Evolutionary conservation across 257 asterid genomes (phyloP), one percentile per base, ranked within the genome.

Genomic region (Knoxia roxburghii): DNA sequence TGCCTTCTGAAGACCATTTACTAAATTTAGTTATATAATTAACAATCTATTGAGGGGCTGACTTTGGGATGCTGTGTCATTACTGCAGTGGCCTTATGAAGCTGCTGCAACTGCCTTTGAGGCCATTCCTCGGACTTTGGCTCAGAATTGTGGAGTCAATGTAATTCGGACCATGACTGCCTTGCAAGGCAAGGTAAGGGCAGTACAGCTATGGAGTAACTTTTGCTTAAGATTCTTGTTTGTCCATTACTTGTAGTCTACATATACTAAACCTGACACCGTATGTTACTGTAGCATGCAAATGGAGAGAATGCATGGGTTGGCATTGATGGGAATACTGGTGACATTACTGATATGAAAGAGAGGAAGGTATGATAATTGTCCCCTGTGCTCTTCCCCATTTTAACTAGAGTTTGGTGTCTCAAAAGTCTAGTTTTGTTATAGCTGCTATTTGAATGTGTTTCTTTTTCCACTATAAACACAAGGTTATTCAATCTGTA

Each of bases 71-170:
- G 24, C 41, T 23, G 13, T 48, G 24, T 30, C 43, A 17, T 52
- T 43, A 54, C 23, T 50, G 76, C 82, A 89, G 98, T 92, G 98
- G 98, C 97, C 98, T 51, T 92, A 92, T 80, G 98, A 92, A 89
- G 97, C 97, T 73, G 98, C 97, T 72, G 98, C 98, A 53, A 76
- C 87, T 50, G 98, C 98, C 73, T 92, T 92, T 72, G 98, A 92
- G 80, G 94, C 98, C 69, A 92, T 92, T 71, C 99, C 99, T 27
- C 86, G 95, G 79, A 94, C 99, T 71, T 80, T 94, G 80, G 95
- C 95, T 43, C 99, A 94, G 84, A 94, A 94, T 83, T 94, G 99
- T 64, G 99, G 99, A 40, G 95, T 94, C 61, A 90, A 90, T 76
- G 96, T 94, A 68, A 88, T 94, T 68, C 87, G 99, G 14, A 90